Evolutionary conservation across 108 stramenopile species (phyloP).

Genomic region (Discostella pseudostelligera): DNA sequence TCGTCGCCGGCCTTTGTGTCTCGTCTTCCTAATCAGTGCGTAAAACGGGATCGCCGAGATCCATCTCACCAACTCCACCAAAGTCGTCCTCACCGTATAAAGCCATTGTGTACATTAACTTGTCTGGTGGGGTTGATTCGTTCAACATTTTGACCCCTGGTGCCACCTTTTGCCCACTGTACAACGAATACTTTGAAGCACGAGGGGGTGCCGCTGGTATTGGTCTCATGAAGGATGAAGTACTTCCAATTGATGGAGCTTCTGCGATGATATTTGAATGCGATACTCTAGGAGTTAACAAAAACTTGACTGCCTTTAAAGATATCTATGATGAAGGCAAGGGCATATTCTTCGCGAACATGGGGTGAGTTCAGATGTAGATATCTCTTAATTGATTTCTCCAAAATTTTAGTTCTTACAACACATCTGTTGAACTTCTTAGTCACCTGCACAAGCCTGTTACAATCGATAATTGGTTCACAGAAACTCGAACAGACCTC

Average conservation of each 20-base stretch:
- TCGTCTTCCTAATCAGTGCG: conserved; percentile 10
- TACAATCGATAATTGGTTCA: conserved; percentile 34
- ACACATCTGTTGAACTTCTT: background rate
- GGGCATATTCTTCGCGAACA: conserved; percentile 46
- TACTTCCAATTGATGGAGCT: conserved; percentile 43
- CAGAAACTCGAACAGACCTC: conserved; percentile 33
- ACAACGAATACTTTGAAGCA: conserved; percentile 38
- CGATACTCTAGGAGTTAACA: conserved; percentile 50
- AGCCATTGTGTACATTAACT: conserved; percentile 45
- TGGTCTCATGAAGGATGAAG: conserved; percentile 27
- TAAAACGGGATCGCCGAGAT: conserved; percentile 24
- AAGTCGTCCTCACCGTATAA: conserved; percentile 43
- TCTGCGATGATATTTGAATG: conserved; percentile 40
- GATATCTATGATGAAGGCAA: conserved; percentile 49
- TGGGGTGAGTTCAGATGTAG: conserved; percentile 21
- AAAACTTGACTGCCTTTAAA: conserved; percentile 24
- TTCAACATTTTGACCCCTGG: conserved; percentile 48
- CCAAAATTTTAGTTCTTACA: too few species aligned
- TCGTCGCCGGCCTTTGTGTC: background rate
- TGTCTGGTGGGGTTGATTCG: conserved; percentile 46
- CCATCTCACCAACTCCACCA: conserved; percentile 28
- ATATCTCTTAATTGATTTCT: too few species aligned
- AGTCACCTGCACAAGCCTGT: conserved; percentile 33
- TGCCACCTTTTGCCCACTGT: conserved; percentile 20
- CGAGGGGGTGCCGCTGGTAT: conserved; percentile 36